These are phyloP conservation scores for Tilletiopsis washingtonensis DNA, from an alignment of 1,284 basidiomycete genomes.

Conservation along the genomic window DNA sequence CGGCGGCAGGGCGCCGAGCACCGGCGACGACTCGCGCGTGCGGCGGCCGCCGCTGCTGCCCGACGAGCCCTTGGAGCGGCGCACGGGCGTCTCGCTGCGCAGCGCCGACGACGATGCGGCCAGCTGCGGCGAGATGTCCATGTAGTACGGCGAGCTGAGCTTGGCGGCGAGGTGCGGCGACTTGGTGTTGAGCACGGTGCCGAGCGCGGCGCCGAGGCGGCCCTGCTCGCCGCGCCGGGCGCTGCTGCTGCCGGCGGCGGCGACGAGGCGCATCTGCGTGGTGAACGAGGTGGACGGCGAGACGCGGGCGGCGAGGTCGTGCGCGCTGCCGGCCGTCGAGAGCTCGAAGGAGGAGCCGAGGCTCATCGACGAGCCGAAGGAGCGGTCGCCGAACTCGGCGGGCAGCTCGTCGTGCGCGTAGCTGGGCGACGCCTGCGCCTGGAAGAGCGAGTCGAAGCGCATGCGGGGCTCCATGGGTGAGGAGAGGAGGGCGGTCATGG, in stretches of 20 bases:
- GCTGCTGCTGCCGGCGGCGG: not conserved
- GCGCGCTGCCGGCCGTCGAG: not conserved
- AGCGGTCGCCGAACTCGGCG: constrained; percentile 13
- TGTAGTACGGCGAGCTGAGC: constrained; percentile 36
- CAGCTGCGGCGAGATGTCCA: constrained; percentile 39
- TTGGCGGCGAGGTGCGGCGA: constrained; percentile 30
- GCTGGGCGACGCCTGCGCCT: constrained; percentile 26
- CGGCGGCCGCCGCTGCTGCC: constrained; percentile 10
- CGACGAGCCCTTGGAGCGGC: not conserved
- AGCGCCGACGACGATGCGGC: no score
- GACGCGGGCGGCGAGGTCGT: no score
- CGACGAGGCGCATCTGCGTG: not conserved
- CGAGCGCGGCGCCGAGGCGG: constrained; percentile 26
- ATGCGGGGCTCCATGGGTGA: constrained; percentile 16
- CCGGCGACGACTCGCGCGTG: not conserved
- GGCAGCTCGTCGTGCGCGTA: constrained; percentile 25
- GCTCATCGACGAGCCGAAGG: constrained; percentile 46
- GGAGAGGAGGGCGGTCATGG: constrained; percentile 21
- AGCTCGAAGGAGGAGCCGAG: constrained; percentile 38
- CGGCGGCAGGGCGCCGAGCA: not conserved
- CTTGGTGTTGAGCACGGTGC: constrained; percentile 27
- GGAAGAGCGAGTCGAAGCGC: constrained; percentile 22
- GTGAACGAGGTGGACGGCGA: constrained; percentile 10
- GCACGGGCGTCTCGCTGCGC: constrained; percentile 4
- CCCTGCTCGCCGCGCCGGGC: not conserved